These are phyloP conservation scores for Phytophthora pini DNA, from an alignment of 352 stramenopile genomes.

Conservation along the genomic window DNA sequence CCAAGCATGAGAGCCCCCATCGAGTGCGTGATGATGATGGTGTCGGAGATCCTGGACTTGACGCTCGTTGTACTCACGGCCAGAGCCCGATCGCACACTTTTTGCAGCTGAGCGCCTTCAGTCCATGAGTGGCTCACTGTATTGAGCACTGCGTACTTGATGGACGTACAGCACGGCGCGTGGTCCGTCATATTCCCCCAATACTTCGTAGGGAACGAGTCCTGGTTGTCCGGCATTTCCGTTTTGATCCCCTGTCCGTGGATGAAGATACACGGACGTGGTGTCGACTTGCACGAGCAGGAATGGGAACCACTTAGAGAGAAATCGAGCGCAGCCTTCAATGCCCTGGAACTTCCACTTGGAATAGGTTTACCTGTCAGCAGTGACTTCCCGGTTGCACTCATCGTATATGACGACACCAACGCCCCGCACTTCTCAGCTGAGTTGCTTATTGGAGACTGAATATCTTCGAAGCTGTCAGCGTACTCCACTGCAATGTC, in stretches of 20 bases:
- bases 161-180: conserved; percentile 30
- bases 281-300: conserved; percentile 16
- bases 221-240: conserved; percentile 16
- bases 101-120: conserved; percentile 25
- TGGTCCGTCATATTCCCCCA: conserved; percentile 34
- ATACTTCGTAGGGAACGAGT: conserved; percentile 25
- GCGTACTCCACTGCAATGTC: conserved; percentile 21
- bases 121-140: conserved; percentile 37
- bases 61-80: conserved; percentile 1
- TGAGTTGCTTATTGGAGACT: background rate
- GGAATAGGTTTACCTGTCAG: conserved; percentile 1
- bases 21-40: conserved; percentile 43
- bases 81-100: conserved; percentile 19
- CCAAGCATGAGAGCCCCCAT: conserved; percentile 24
- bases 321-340: conserved; percentile 10
- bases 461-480: conserved; percentile 1
- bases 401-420: background rate
- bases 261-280: conserved; percentile 25
- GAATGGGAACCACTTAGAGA: background rate
- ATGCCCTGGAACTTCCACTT: background rate
- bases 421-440: background rate
- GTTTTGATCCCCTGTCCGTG: conserved; percentile 10
- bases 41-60: conserved; percentile 18
- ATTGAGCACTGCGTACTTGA: conserved; percentile 37
- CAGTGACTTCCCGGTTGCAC: conserved; percentile 1